Evolutionary conservation across 2,329 filamentous ascomycete species (phyloP), one percentile per base, ranked within the genome.

Genomic region (Trichoderma atroviride): DNA sequence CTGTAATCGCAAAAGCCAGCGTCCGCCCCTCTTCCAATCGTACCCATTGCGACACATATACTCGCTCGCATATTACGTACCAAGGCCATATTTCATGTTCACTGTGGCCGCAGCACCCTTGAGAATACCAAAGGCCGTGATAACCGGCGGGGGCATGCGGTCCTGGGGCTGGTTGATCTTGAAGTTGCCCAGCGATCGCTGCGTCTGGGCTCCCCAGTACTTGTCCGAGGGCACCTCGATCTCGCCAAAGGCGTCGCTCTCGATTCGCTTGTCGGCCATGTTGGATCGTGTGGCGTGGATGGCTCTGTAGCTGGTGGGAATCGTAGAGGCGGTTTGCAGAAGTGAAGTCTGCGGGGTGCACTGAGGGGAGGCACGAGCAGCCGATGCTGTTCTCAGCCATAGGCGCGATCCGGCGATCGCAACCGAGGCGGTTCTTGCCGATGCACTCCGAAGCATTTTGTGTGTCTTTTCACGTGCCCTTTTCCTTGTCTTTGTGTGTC

Each of bases 111-210:
- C 96, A 69, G 96, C 96, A 73, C 94, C 95, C 88, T 99, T 99
- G 74, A 99, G 87, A 77, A 98, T 96, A 79, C 96, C 96, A 80
- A 99, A 97, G 7, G 96, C 96, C 82, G 90, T 91, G 78, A 98
- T 86, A 75, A 99, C 91, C 57, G 94, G 92, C 73, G 93, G 91
- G 60, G 96, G 96, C 94, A 98, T 98, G 80, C 96, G 94, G 81
- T 99, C 96, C 83, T 97, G 93, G 71, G 96, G 96, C 87, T 98
- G 96, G 85, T 98, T 98, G 89, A 99, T 98, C 82, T 91, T 92
- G 88, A 99, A 99, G 87, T 99, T 99, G 82, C 92, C 91, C 80
- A 98, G 88, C 64, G 95, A 98, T 74, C 95, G 91, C 87, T 97
- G 92, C 67, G 95, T 97, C 87, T 97, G 95, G 71, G 95, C 95